Evolutionary conservation across 23 red algal species (phyloP).

Genomic region (Chondrus crispus): DNA sequence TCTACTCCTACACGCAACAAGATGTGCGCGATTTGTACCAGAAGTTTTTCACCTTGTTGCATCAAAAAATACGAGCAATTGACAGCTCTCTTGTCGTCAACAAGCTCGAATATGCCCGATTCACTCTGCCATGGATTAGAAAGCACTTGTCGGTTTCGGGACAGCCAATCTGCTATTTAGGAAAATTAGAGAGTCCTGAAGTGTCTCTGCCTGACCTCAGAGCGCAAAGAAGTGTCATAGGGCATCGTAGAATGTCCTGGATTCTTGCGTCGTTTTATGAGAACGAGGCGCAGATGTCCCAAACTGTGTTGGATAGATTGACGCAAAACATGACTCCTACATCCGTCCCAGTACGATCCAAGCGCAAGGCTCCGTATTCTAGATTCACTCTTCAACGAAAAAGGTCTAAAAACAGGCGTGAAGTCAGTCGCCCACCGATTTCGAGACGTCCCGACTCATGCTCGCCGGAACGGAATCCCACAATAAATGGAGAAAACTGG

Average conservation of each 20-base stretch:
- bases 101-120: conserved; percentile 18
- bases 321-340: too few species aligned
- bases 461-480: too few species aligned
- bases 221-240: conserved; percentile 24
- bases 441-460: too few species aligned
- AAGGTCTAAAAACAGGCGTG: too few species aligned
- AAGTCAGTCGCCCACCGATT: too few species aligned
- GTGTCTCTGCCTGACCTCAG: conserved; percentile 23
- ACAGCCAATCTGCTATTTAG: neutral
- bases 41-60: conserved; percentile 3
- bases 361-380: too few species aligned
- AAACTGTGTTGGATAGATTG: too few species aligned
- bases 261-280: conserved; percentile 36
- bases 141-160: conserved; percentile 11
- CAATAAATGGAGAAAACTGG: too few species aligned
- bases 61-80: neutral
- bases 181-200: too few species aligned
- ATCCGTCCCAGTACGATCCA: too few species aligned
- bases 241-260: conserved; percentile 11
- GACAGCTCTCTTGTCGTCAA: conserved; percentile 5
- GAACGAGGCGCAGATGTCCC: conserved; percentile 2
- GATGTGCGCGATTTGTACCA: conserved; percentile 24
- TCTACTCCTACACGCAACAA: neutral
- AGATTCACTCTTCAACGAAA: too few species aligned
- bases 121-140: conserved; percentile 30